Evolutionary conservation across 2,329 filamentous ascomycete genomes (phyloP).

Genomic region (Cordyceps fumosorosea): DNA sequence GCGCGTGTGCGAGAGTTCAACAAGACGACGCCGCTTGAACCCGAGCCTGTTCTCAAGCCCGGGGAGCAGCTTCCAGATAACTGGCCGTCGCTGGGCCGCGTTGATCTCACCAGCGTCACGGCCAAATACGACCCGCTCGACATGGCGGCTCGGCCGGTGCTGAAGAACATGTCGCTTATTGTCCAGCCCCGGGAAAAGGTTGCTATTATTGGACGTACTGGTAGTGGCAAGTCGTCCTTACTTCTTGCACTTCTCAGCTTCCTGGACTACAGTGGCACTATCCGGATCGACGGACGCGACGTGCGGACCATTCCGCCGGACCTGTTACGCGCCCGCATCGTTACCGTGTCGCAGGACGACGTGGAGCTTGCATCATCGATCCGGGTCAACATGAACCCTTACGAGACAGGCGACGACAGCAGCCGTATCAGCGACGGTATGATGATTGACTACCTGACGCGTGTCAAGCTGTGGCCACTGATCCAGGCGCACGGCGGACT

Average conservation of each 20-base stretch:
- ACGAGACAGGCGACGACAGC: not conserved
- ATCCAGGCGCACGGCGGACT: constrained; percentile 13
- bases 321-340: constrained; percentile 22
- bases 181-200: constrained; percentile 10
- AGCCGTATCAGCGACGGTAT: constrained; percentile 6
- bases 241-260: constrained; percentile 6
- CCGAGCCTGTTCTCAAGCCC: not conserved
- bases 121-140: constrained; percentile 11
- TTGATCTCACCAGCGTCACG: constrained; percentile 8
- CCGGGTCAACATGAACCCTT: constrained; percentile 14
- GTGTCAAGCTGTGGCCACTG: constrained; percentile 14
- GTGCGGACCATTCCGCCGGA: constrained; percentile 5
- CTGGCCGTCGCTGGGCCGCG: constrained; percentile 10
- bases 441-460: constrained; percentile 13
- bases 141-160: not conserved
- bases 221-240: constrained; percentile 13
- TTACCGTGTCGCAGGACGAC: constrained; percentile 24
- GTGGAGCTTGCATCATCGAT: constrained; percentile 12
- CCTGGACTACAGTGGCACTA: constrained; percentile 11
- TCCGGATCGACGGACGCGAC: constrained; percentile 13
- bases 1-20: constrained; percentile 8
- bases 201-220: constrained; percentile 11
- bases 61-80: constrained; percentile 1
- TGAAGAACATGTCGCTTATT: constrained; percentile 10
- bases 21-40: constrained; percentile 1